A percentile compares a stretch with the other conserved stretches of the same genome.
Evolutionary conservation across 1,139 yeast species (phyloP).

Genomic region (Entelexis paramagnoliae): DNA sequence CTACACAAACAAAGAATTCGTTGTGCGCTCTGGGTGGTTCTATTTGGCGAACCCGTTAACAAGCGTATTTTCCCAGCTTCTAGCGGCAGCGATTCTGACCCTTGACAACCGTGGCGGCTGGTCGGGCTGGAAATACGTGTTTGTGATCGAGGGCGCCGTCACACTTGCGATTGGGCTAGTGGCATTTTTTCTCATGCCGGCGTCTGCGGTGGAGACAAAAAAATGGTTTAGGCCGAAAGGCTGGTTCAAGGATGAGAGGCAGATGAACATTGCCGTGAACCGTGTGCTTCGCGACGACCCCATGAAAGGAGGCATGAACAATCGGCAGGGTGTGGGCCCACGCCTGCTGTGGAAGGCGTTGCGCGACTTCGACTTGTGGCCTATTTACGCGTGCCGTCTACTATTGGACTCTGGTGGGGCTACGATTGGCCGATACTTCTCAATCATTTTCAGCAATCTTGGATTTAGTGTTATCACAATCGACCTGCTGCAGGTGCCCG

Average conservation of each 20-base stretch:
- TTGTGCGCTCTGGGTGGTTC: conserved; percentile 43
- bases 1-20: conserved; percentile 43
- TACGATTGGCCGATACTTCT: conserved; percentile 37
- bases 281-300: conserved; percentile 59
- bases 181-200: conserved; percentile 48
- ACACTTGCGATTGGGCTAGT: conserved; percentile 47
- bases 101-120: conserved; percentile 37
- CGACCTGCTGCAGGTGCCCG: conserved; percentile 43
- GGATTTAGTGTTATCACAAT: conserved; percentile 40
- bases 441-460: conserved; percentile 35
- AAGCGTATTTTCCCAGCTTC: conserved; percentile 28
- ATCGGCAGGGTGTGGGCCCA: conserved; percentile 44
- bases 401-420: conserved; percentile 35
- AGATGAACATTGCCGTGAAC: conserved; percentile 53
- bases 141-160: conserved; percentile 51
- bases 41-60: conserved; percentile 41
- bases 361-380: conserved; percentile 50
- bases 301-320: conserved; percentile 57
- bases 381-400: conserved; percentile 46
- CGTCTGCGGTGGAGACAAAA: conserved; percentile 48
- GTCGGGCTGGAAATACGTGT: conserved; percentile 57
- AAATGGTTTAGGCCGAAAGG: conserved; percentile 44
- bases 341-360: conserved; percentile 37
- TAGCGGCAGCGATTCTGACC: conserved; percentile 33
- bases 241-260: conserved; percentile 55